Evolutionary conservation across 1,284 basidiomycete species (phyloP), one percentile per base, ranked within the genome.

Genomic region (Lentinula novae-zelandiae): DNA sequence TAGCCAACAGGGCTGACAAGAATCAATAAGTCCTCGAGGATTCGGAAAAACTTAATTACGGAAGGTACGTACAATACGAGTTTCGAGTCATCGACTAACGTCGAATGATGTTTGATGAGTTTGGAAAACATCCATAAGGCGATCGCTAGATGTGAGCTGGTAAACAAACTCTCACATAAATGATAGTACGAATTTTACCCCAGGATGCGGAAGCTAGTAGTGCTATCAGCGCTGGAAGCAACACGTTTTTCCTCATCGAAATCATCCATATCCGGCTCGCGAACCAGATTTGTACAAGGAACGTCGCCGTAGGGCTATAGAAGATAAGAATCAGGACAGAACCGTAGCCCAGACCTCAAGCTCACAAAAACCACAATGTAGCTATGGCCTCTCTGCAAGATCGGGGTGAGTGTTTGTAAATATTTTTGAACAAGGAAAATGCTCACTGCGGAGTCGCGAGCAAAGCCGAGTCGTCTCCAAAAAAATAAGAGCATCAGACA

Each of bases 231-330:
- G 50, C 40, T 7, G 61, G 39, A 33, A 62, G 57, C 38, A 36
- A 33, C 8, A 22, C 5, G 13, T 62, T 57, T 12, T 54, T 58
- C 27, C 48, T 46, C 57, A 48, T 40, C 6, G 57, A 54, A n/a
- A 62, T 38, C 42, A 55, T 46, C 61, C 61, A 62, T 10, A 62
- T 36, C 20, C 61, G 57, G 31, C 49, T 48, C 8, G 57, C 61
- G 42, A 52, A 62, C 46, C 58, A 58, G 12, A 44, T 36, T 50
- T 62, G 61, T n/a, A 62, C 61, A 39, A 55, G 49, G 39, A 59
- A 38, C 20, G 46, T 53, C 7, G 46, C 52, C 12, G 60, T 56
- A 6, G 54, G 40, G 42, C 54, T 56, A 34, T 27, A 7, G 40
- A 12, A 40, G 34, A 15, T 54, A n/a, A 42, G 31, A 9, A 44